phyloP scores from a whole-genome alignment of 345 rosid genomes.

The Lumnitzera racemosa region DNA sequence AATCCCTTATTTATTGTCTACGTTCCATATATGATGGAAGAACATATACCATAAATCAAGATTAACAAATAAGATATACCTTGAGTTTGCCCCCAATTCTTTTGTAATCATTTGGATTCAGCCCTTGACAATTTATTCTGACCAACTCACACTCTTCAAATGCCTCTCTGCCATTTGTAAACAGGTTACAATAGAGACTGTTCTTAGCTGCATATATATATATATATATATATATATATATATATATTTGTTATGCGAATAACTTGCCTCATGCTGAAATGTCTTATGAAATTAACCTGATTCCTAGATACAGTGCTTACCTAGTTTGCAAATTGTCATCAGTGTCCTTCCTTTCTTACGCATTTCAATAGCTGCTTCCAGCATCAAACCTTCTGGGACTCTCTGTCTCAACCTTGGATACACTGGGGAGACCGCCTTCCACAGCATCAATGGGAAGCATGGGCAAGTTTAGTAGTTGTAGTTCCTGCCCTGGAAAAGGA shows the following conservation, averaged over 20 bases:
- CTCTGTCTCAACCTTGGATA: conserved; percentile 69
- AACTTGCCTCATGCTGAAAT: too few species aligned
- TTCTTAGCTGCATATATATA: conserved; percentile 58
- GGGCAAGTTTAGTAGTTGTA: conserved; percentile 77
- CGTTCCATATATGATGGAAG: not conserved
- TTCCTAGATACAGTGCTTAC: conserved; percentile 22
- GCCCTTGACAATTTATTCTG: conserved; percentile 67
- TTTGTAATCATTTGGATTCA: conserved; percentile 66
- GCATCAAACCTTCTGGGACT: conserved; percentile 65
- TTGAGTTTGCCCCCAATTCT: conserved; percentile 91
- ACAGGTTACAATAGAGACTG: conserved; percentile 70
- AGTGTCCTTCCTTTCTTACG: conserved; percentile 71
- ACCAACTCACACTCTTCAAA: conserved; percentile 92
- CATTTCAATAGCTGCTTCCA: conserved; percentile 62
- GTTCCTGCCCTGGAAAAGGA: conserved; percentile 86
- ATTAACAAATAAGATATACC: conserved; percentile 27
- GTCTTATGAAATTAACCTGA: too few species aligned
- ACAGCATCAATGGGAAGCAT: conserved; percentile 83
- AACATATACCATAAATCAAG: not conserved
- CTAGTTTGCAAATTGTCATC: conserved; percentile 73
- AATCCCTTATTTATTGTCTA: not conserved
- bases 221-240: too few species aligned
- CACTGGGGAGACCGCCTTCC: conserved; percentile 78
- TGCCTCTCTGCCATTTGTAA: conserved; percentile 62
- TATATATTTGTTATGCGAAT: too few species aligned